Conservation (phyloP, 192 early-diverging fungal species). For the Coemansia sp. region DNA sequence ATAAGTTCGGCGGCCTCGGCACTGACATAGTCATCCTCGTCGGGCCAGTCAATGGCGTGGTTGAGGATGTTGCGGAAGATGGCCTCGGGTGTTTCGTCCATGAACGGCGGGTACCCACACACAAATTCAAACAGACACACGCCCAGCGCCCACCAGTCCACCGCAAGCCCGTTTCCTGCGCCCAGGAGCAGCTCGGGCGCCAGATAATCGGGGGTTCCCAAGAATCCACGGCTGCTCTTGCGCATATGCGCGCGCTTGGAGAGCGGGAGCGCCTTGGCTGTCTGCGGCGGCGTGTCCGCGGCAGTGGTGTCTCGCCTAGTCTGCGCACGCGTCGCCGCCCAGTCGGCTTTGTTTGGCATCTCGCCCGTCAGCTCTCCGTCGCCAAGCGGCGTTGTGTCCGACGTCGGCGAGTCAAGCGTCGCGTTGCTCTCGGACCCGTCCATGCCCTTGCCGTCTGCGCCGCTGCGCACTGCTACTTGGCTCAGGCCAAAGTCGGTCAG, state of each 20-base stretch:
- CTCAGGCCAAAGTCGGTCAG: slow-evolving; percentile 94
- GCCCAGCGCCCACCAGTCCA: slow-evolving; percentile 97
- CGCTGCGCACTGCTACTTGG: slow-evolving; percentile 59
- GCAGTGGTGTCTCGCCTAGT: too few species aligned
- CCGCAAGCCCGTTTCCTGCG: slow-evolving; percentile 72
- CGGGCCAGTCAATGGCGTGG: slow-evolving; percentile 53
- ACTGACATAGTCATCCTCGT: slow-evolving; percentile 52
- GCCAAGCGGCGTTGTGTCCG: slow-evolving; percentile 9
- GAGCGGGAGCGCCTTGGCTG: slow-evolving; percentile 31
- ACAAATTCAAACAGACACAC: slow-evolving; percentile 89
- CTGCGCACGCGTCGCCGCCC: slow-evolving; percentile 9
- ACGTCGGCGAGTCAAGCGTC: slow-evolving; percentile 12
- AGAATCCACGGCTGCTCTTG: slow-evolving; percentile 46
- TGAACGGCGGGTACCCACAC: slow-evolving; percentile 85
- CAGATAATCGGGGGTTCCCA: slow-evolving; percentile 92
- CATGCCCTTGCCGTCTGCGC: slow-evolving; percentile 10
- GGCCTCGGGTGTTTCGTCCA: slow-evolving; percentile 73
- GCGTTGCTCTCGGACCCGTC: slow-evolving; percentile 20
- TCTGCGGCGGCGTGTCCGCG: slow-evolving; percentile 4
- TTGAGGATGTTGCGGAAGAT: slow-evolving; percentile 90
- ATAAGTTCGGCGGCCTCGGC: slow-evolving; percentile 67
- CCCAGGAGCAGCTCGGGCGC: slow-evolving; percentile 90
- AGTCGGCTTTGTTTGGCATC: slow-evolving; percentile 28
- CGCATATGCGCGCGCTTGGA: slow-evolving; percentile 45
- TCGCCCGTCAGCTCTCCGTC: slow-evolving; percentile 16